Percentiles rank a stretch among this genome's conserved stretches.
Evolutionary conservation across 805 yeast species (phyloP).

Genomic region (Nakazawaea holstii): DNA sequence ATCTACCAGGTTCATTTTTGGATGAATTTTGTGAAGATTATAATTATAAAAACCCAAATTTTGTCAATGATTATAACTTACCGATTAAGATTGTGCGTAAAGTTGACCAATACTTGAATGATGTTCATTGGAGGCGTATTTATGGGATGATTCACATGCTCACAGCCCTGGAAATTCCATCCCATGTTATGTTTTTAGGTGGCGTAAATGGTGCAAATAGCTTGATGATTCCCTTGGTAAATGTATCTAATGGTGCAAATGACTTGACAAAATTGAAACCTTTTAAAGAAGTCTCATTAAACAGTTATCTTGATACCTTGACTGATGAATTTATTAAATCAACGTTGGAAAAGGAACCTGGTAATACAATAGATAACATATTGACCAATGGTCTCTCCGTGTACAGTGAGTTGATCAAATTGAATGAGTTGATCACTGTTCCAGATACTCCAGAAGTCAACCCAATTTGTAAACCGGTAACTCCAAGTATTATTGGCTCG

Average conservation of each 20-base stretch:
- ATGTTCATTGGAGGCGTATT: slow-evolving; percentile 8
- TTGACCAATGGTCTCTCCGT: slow-evolving; percentile 5
- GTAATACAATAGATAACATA: not conserved
- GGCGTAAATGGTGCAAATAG: not conserved
- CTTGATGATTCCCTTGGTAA: slow-evolving; percentile 6
- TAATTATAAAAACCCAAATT: slow-evolving; percentile 3
- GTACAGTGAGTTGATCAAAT: slow-evolving; percentile 1
- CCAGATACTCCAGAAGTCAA: not conserved
- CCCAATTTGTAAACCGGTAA: not conserved
- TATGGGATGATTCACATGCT: slow-evolving; percentile 4
- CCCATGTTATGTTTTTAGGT: slow-evolving; percentile 7
- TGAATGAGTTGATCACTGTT: not conserved
- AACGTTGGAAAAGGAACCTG: not conserved
- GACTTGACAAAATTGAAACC: slow-evolving; percentile 4
- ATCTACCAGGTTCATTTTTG: not conserved
- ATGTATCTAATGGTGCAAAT: slow-evolving; percentile 8
- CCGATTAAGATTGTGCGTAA: slow-evolving; percentile 6
- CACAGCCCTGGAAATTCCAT: slow-evolving; percentile 2
- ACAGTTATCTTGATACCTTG: not conserved
- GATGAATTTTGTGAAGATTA: slow-evolving; percentile 7
- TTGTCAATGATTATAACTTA: slow-evolving; percentile 6
- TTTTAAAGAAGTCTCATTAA: not conserved
- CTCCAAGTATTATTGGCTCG: slow-evolving; percentile 2
- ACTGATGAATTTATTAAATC: not conserved
- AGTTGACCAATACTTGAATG: slow-evolving; percentile 7